Conservation (phyloP, 192 early-diverging fungal species). For the Coemansia sp. region DNA sequence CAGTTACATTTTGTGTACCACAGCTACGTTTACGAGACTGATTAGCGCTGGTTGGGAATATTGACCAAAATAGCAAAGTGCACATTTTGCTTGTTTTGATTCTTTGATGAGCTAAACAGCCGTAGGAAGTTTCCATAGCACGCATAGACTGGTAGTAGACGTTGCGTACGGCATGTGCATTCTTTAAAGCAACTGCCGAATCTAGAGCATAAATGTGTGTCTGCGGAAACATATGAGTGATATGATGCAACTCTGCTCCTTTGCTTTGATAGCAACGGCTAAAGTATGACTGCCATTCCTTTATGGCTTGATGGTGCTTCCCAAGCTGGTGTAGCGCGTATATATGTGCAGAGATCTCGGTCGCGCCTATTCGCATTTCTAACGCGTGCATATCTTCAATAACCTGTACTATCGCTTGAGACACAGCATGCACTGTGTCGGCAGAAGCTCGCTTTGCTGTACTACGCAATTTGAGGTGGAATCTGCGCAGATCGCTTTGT, state of each 20-base stretch:
- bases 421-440: not conserved
- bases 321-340: conserved; percentile 15
- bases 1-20: too few relatives aligned
- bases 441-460: not conserved
- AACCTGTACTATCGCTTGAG: conserved; percentile 7
- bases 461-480: conserved; percentile 29
- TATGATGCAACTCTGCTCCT: not conserved
- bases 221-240: conserved; percentile 27
- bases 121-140: conserved; percentile 5
- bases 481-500: conserved; percentile 20
- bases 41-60: conserved; percentile 4
- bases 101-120: too few relatives aligned
- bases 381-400: conserved; percentile 35
- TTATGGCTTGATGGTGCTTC: conserved; percentile 11
- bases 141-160: conserved; percentile 20
- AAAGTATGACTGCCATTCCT: conserved; percentile 18
- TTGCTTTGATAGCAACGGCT: not conserved
- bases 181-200: conserved; percentile 29
- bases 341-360: conserved; percentile 25
- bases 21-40: too few relatives aligned
- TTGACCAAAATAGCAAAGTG: conserved; percentile 15
- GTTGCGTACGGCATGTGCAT: conserved; percentile 12
- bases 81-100: not conserved
- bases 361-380: conserved; percentile 37
- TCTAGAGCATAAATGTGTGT: conserved; percentile 30